These are phyloP conservation scores for Brassica hybrid DNA, from an alignment of 441 rosid species.

Conservation along the genomic window DNA sequence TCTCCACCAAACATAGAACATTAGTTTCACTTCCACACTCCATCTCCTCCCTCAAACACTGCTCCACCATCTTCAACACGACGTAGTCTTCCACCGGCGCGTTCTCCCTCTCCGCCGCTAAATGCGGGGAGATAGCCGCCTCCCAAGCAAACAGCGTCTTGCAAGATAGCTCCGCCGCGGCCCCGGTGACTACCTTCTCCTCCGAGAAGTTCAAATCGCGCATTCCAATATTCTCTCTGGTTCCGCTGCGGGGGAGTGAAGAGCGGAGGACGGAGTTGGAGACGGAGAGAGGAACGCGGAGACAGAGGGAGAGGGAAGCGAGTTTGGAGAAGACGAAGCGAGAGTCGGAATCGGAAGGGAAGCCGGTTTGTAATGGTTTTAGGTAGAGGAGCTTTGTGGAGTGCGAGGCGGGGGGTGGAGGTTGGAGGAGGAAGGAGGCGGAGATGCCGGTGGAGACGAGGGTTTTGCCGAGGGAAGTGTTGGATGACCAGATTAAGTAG, in stretches of 20 bases:
- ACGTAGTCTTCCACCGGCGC: conserved; percentile 54
- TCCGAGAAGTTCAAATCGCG: conserved; percentile 55
- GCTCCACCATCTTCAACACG: conserved; percentile 54
- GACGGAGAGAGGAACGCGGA: conserved; percentile 41
- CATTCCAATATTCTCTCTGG: conserved; percentile 47
- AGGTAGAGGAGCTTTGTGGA: conserved; percentile 62
- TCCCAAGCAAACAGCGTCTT: conserved; percentile 87
- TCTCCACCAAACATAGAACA: conserved; percentile 74
- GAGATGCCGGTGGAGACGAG: conserved; percentile 93
- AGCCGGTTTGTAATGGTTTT: conserved; percentile 91
- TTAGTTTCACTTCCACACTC: conserved; percentile 31
- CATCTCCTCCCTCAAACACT: too few species aligned
- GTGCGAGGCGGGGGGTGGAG: conserved; percentile 30
- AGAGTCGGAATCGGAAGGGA: conserved; percentile 90
- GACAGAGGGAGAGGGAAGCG: conserved; percentile 60
- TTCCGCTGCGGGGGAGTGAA: conserved; percentile 60
- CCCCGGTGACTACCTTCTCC: conserved; percentile 46
- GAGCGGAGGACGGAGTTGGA: conserved; percentile 66
- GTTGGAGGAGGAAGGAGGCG: conserved; percentile 67
- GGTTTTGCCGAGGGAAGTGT: conserved; percentile 96
- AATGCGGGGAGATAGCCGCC: conserved; percentile 92
- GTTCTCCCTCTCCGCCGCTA: conserved; percentile 82
- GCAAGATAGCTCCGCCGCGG: conserved; percentile 55
- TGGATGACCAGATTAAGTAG: conserved; percentile 55
- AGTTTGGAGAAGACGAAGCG: conserved; percentile 73